Conservation (phyloP, 805 yeast species). For the Kodamaea hsintzibuensis region DNA sequence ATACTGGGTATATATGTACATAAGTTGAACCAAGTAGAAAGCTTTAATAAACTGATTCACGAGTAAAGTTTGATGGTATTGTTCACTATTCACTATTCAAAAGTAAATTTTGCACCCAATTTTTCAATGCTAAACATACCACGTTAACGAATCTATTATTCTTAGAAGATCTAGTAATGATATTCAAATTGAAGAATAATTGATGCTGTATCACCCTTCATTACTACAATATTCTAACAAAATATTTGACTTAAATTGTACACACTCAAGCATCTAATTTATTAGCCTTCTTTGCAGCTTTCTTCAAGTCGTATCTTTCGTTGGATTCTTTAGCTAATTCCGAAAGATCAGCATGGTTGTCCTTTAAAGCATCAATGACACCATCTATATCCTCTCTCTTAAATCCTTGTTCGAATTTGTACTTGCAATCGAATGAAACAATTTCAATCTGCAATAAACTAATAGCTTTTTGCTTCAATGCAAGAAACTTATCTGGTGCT, state of each 20-base stretch:
- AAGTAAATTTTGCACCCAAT: background rate
- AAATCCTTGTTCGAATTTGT: conserved; percentile 58
- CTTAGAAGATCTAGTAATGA: too few relatives aligned
- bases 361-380: conserved; percentile 46
- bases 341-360: conserved; percentile 28
- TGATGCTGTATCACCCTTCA: too few relatives aligned
- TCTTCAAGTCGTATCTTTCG: conserved; percentile 8
- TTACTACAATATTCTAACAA: too few relatives aligned
- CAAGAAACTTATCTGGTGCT: conserved; percentile 50
- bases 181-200: too few relatives aligned
- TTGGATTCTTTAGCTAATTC: conserved; percentile 19
- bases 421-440: conserved; percentile 48
- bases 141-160: too few relatives aligned
- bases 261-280: too few relatives aligned
- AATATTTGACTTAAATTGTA: too few relatives aligned
- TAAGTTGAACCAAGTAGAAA: too few relatives aligned
- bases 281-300: conserved; percentile 1
- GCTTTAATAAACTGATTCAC: too few relatives aligned
- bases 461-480: conserved; percentile 47
- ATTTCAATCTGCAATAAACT: conserved; percentile 58
- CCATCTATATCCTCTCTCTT: conserved; percentile 48
- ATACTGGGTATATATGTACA: too few relatives aligned
- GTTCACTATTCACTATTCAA: background rate
- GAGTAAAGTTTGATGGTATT: too few relatives aligned
- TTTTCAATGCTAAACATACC: background rate